Conservation (phyloP, 2,329 filamentous ascomycete genomes). For the Lecanicillium sp. region DNA sequence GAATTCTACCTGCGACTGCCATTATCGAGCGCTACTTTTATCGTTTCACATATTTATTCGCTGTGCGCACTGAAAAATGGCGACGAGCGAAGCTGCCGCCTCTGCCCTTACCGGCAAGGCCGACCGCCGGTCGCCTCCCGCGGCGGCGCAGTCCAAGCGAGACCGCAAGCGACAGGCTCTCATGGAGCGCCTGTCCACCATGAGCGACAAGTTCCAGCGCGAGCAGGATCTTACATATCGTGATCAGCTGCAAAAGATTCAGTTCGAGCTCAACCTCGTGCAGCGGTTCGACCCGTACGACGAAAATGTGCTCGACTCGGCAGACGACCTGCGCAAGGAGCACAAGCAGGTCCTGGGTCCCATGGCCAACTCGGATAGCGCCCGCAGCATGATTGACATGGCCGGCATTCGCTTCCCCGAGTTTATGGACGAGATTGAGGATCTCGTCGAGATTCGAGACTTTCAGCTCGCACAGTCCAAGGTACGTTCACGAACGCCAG, state of each 20-base stretch:
- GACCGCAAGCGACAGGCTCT: slow-evolving; percentile 84
- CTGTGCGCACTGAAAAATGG: too few species aligned
- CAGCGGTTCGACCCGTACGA: slow-evolving; percentile 77
- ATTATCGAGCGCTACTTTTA: too few species aligned
- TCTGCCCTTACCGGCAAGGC: slow-evolving; percentile 22
- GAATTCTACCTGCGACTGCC: too few species aligned
- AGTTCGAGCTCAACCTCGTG: slow-evolving; percentile 81
- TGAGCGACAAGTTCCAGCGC: slow-evolving; percentile 70
- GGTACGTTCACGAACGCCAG: slow-evolving; percentile 44
- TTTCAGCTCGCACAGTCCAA: slow-evolving; percentile 72
- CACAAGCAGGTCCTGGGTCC: slow-evolving; percentile 39
- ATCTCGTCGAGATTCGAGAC: slow-evolving; percentile 81
- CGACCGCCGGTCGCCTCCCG: slow-evolving; percentile 28
- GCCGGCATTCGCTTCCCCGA: slow-evolving; percentile 79
- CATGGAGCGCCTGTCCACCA: slow-evolving; percentile 66
- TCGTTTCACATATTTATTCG: too few species aligned
- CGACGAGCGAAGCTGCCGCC: slow-evolving; percentile 28
- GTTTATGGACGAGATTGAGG: slow-evolving; percentile 81
- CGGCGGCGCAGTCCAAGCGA: slow-evolving; percentile 62
- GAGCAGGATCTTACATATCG: slow-evolving; percentile 81
- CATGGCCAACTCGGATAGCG: slow-evolving; percentile 30
- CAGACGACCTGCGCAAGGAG: slow-evolving; percentile 53
- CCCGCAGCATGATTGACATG: slow-evolving; percentile 57
- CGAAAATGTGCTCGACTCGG: slow-evolving; percentile 63
- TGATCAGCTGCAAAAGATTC: slow-evolving; percentile 84